phyloP scores from a whole-genome alignment of 2,329 filamentous ascomycete species.

The Trichoderma oligosporum region DNA sequence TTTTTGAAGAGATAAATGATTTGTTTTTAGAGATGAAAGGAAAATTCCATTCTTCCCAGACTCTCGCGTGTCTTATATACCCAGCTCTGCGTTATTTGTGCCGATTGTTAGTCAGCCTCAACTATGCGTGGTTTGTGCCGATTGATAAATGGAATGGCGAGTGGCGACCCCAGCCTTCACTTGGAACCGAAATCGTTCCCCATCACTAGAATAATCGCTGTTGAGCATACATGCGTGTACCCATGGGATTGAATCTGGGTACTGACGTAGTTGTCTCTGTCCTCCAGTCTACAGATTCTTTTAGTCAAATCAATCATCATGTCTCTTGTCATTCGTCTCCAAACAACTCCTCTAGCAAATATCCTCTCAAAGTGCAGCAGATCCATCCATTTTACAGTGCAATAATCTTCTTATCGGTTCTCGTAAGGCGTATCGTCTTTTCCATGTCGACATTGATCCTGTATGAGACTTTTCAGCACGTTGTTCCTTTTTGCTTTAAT shows the following conservation, averaged over 20 bases:
- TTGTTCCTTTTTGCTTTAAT: no score
- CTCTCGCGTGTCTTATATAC: conserved; percentile 9
- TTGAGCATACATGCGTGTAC: background rate
- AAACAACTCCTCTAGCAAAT: conserved; percentile 59
- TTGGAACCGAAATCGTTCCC: background rate
- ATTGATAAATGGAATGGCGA: conserved; percentile 13
- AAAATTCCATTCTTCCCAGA: background rate
- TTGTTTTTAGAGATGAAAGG: background rate
- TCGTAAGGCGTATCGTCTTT: conserved; percentile 51
- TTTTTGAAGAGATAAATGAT: background rate
- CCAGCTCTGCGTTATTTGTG: conserved; percentile 9
- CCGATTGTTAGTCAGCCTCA: background rate
- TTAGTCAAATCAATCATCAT: conserved; percentile 23
- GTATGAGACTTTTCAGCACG: background rate
- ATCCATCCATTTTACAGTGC: conserved; percentile 72
- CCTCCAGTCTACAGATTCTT: no score
- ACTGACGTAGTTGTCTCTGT: no score
- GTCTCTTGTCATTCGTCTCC: conserved; percentile 49
- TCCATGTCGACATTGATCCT: conserved; percentile 64
- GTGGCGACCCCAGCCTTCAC: conserved; percentile 7
- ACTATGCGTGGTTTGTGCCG: conserved; percentile 20
- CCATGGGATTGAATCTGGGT: no score
- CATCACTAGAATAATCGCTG: background rate
- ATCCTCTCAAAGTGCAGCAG: conserved; percentile 69
- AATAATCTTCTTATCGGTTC: conserved; percentile 61